Evolutionary conservation across 257 asterid genomes (phyloP).

Genomic region (Anisodus acutangulus): DNA sequence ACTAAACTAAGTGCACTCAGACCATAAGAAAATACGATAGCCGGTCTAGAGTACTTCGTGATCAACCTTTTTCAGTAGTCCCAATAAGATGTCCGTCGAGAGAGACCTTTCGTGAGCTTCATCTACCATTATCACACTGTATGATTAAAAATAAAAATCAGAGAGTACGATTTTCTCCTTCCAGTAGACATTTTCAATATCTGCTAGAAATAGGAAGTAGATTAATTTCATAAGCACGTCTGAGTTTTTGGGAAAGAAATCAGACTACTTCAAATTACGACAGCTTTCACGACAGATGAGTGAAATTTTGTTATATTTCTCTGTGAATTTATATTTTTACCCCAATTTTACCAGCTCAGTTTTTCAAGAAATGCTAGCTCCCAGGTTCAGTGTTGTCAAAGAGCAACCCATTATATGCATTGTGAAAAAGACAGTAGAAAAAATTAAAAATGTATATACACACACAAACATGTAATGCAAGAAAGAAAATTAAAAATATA

Average conservation of each 20-base stretch:
- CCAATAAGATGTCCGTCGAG: conserved; percentile 90
- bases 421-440: not conserved
- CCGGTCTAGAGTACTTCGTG: not conserved
- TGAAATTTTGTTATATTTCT: not conserved
- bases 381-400: not conserved
- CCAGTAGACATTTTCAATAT: conserved; percentile 10
- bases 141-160: conserved; percentile 12
- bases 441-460: not conserved
- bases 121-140: conserved; percentile 96
- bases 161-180: not conserved
- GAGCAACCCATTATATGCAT: not conserved
- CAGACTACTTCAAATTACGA: not conserved
- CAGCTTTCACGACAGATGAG: not conserved
- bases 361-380: not conserved
- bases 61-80: conserved; percentile 89
- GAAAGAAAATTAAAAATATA: not conserved
- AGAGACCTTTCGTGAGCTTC: conserved; percentile 99
- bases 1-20: not conserved
- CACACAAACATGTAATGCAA: not conserved
- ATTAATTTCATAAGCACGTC: not conserved
- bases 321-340: not conserved
- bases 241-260: not conserved
- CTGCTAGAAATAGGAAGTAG: not conserved
- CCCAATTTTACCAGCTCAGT: not conserved
- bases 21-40: not conserved